Conservation (phyloP, 495 filamentous ascomycete species). For the Neurospora sublineolata region DNA sequence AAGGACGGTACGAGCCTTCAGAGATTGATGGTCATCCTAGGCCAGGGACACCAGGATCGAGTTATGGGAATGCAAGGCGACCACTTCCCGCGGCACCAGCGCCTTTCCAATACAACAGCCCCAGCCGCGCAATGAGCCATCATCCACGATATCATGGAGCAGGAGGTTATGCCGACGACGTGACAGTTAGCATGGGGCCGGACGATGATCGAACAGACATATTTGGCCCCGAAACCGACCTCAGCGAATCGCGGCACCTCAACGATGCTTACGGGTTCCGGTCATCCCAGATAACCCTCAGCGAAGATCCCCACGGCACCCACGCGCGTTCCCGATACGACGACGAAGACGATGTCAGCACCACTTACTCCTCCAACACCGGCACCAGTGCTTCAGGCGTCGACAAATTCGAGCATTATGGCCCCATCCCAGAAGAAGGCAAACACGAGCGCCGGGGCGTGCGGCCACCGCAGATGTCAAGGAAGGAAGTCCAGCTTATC, state of each 20-base stretch:
- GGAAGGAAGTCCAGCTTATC: constrained; percentile 89
- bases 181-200: constrained; percentile 46
- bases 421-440: constrained; percentile 64
- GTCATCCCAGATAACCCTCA: constrained; percentile 44
- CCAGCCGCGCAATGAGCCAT: constrained; percentile 8
- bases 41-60: constrained; percentile 70
- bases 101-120: constrained; percentile 40
- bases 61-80: constrained; percentile 72
- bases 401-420: constrained; percentile 57
- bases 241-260: constrained; percentile 28
- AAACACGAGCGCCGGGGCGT: constrained; percentile 77
- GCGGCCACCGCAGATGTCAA: constrained; percentile 75
- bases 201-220: constrained; percentile 56
- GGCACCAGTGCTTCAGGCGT: background rate
- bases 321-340: background rate
- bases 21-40: constrained; percentile 83
- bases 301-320: constrained; percentile 23
- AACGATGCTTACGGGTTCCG: constrained; percentile 55
- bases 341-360: background rate
- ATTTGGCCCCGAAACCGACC: constrained; percentile 53
- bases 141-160: background rate
- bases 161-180: constrained; percentile 33
- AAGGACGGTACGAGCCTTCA: constrained; percentile 60
- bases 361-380: background rate
- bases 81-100: constrained; percentile 87